Conservation (phyloP, 495 filamentous ascomycete species). For the Penicillium salamii region DNA sequence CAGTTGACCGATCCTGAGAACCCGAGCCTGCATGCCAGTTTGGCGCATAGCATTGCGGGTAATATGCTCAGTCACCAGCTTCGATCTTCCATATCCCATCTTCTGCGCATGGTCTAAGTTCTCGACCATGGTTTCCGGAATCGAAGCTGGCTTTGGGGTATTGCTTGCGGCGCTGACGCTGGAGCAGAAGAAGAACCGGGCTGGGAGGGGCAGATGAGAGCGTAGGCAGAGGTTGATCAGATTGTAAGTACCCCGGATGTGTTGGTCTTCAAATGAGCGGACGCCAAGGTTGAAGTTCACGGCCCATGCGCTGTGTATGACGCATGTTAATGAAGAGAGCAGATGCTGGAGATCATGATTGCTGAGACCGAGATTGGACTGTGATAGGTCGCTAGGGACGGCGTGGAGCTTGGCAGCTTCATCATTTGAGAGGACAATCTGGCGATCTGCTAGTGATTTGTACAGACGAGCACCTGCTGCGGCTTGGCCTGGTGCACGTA, state of each 20-base stretch:
- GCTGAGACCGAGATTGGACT: conserved; percentile 45
- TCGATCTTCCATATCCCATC: conserved; percentile 59
- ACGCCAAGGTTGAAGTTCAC: conserved; percentile 73
- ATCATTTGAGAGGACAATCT: conserved; percentile 13
- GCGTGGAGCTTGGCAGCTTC: conserved; percentile 22
- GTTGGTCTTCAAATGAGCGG: conserved; percentile 54
- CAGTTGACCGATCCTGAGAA: conserved; percentile 62
- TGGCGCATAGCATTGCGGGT: conserved; percentile 38
- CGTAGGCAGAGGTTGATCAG: conserved; percentile 57
- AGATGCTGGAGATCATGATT: conserved; percentile 37
- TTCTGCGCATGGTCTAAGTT: conserved; percentile 48
- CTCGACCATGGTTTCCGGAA: conserved; percentile 48
- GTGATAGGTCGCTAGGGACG: conserved; percentile 25
- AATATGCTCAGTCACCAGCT: conserved; percentile 62
- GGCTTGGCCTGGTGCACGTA: conserved; percentile 44
- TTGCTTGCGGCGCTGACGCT: conserved; percentile 50
- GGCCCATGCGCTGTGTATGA: conserved; percentile 67
- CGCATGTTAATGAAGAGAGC: conserved; percentile 37
- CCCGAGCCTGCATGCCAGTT: conserved; percentile 30
- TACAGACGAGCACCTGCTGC: conserved; percentile 20
- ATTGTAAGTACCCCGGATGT: conserved; percentile 56
- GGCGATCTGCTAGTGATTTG: conserved; percentile 20
- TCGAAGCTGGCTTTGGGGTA: conserved; percentile 26
- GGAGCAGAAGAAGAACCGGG: conserved; percentile 59
- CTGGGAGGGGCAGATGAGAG: conserved; percentile 26